Percentiles rank a stretch among this genome's conserved stretches.
phyloP scores from a whole-genome alignment of 2,329 filamentous ascomycete genomes.

The Akanthomyces lecanii region DNA sequence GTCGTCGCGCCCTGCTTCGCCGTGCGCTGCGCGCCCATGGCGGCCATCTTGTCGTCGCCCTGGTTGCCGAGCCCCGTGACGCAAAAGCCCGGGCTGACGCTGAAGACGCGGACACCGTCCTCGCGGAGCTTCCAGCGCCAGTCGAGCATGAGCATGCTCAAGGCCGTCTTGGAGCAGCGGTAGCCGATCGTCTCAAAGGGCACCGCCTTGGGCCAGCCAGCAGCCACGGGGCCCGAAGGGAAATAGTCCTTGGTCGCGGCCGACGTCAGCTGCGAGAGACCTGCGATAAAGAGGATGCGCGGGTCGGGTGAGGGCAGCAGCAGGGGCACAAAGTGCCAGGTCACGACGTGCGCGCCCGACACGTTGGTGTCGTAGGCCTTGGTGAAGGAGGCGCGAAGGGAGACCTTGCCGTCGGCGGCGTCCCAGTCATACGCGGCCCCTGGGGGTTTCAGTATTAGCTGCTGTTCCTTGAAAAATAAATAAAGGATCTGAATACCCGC shows the following conservation, averaged over 20 bases:
- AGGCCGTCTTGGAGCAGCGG: slow-evolving; percentile 38
- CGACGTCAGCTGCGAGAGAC: slow-evolving; percentile 30
- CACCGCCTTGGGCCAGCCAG: slow-evolving; percentile 38
- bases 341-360: slow-evolving; percentile 36
- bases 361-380: slow-evolving; percentile 49
- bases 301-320: slow-evolving; percentile 41
- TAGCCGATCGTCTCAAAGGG: slow-evolving; percentile 27
- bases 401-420: slow-evolving; percentile 22
- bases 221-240: slow-evolving; percentile 17
- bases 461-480: not conserved
- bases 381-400: slow-evolving; percentile 40
- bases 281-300: slow-evolving; percentile 47
- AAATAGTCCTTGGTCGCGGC: slow-evolving; percentile 16
- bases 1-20: slow-evolving; percentile 29
- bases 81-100: slow-evolving; percentile 36
- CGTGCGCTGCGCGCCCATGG: slow-evolving; percentile 5
- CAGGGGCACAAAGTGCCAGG: slow-evolving; percentile 35
- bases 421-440: slow-evolving; percentile 42
- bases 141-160: slow-evolving; percentile 48
- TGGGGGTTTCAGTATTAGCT: slow-evolving; percentile 17
- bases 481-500: slow-evolving; percentile 38
- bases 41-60: slow-evolving; percentile 19
- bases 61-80: slow-evolving; percentile 35
- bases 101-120: slow-evolving; percentile 39
- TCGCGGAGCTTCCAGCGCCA: slow-evolving; percentile 36